Base-by-base conservation (phyloP, 2,329 filamentous ascomycete genomes). In the Teratosphaeria viscida region DNA sequence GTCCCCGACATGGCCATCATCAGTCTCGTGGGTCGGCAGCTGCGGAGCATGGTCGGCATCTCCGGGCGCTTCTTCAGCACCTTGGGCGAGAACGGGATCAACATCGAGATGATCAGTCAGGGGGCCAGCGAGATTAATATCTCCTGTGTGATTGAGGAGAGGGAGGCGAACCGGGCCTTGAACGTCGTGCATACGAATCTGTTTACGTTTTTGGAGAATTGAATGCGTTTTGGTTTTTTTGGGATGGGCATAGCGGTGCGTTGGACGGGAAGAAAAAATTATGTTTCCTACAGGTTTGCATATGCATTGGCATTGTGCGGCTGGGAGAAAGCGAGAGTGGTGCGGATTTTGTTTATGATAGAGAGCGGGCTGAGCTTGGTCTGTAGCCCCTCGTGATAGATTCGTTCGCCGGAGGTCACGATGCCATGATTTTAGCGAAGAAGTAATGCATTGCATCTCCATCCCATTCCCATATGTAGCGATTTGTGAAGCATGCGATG, bases 61-160 rank as follows among this genome's bases (percentile, higher is more conserved):
- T 89, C 89, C 7, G 94, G 94, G 32, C 86, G 84, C 67, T 97
- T 99, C 89, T 97, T 99, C 75, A 90, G 88, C 55, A 95, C 92
- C 1, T 79, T 99, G 19, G 94, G 94, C 52, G 89, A 96, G 72
- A 88, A 96, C 73, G 89, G 89, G 68, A 86, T 99, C 71, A 99
- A 99, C 73, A 90, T 99, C 67, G 94, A 99, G 77, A 99, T 99
- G 94, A 99, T 99, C 66, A 96, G 90, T 27, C 94, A 99, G 78
- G 94, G 94, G 69, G 94, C 94, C 29, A 96, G 92, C 72, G 94
- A 99, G 79, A 99, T 99, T 76, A 99, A 97, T 74, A 99, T 99
- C 62, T 96, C 91, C 11, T 99, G 94, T 71, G 94, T 99, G 54
- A 95, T 99, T 72, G 90, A 95, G 69, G 90, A 90, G 66, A 81